Evolutionary conservation across 2,329 filamentous ascomycete species (phyloP).

Genomic region (Epichloe uncinata): DNA sequence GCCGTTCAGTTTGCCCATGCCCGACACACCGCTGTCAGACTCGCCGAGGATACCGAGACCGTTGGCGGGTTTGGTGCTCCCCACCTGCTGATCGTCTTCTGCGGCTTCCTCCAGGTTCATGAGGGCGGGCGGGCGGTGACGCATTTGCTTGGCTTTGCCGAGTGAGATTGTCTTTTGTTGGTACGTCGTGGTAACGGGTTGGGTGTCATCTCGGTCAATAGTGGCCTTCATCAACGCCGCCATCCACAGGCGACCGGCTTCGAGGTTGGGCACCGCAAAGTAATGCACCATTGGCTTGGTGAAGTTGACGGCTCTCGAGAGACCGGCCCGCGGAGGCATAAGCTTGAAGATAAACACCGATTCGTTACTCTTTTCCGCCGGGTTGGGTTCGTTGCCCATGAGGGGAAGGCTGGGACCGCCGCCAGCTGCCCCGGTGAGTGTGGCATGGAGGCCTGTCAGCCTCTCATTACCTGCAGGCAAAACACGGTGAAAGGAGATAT

Average conservation of each 20-base stretch:
- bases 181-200: slow-evolving; percentile 78
- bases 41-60: slow-evolving; percentile 31
- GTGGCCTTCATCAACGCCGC: slow-evolving; percentile 97
- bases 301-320: slow-evolving; percentile 87
- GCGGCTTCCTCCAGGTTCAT: slow-evolving; percentile 49
- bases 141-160: slow-evolving; percentile 74
- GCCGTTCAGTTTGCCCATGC: slow-evolving; percentile 25
- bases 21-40: slow-evolving; percentile 29
- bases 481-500: slow-evolving; percentile 96
- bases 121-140: slow-evolving; percentile 76
- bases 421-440: slow-evolving; percentile 69
- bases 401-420: slow-evolving; percentile 44
- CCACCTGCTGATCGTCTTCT: slow-evolving; percentile 15
- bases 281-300: slow-evolving; percentile 97
- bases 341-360: slow-evolving; percentile 97
- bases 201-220: slow-evolving; percentile 77
- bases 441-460: slow-evolving; percentile 80
- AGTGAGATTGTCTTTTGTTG: slow-evolving; percentile 95
- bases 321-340: slow-evolving; percentile 73
- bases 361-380: slow-evolving; percentile 39
- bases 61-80: slow-evolving; percentile 16
- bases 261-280: slow-evolving; percentile 85
- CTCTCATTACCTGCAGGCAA: slow-evolving; percentile 85
- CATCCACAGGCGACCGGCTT: slow-evolving; percentile 92
- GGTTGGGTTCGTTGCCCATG: slow-evolving; percentile 26